phyloP scores from a whole-genome alignment of 805 yeast species.

The Lachancea nothofagi region DNA sequence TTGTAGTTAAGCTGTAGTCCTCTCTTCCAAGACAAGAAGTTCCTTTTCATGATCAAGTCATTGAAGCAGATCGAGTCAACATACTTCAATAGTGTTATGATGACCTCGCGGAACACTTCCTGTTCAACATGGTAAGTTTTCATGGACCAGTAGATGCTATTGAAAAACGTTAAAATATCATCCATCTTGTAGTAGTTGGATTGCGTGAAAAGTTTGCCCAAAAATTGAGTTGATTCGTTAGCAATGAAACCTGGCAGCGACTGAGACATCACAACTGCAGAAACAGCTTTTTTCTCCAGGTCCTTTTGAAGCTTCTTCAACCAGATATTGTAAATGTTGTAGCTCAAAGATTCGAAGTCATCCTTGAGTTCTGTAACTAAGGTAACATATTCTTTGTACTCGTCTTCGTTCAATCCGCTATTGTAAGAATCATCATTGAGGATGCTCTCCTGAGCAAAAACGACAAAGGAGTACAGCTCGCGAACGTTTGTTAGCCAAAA shows the following conservation, averaged over 20 bases:
- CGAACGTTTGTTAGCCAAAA: constrained; percentile 97
- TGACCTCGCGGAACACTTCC: constrained; percentile 76
- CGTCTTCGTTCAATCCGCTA: constrained; percentile 82
- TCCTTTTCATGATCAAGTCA: constrained; percentile 90
- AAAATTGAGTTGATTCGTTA: constrained; percentile 71
- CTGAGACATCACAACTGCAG: constrained; percentile 94
- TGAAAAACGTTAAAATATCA: constrained; percentile 83
- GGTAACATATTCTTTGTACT: constrained; percentile 82
- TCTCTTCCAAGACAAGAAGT: constrained; percentile 94
- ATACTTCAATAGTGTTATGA: constrained; percentile 73
- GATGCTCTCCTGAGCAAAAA: constrained; percentile 90
- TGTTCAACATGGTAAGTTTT: constrained; percentile 82
- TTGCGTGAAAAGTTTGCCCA: constrained; percentile 74
- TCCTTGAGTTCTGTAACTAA: constrained; percentile 87
- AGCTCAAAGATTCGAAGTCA: constrained; percentile 88
- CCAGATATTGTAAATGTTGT: constrained; percentile 94
- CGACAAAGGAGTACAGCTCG: constrained; percentile 89
- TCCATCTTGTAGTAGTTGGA: constrained; percentile 84
- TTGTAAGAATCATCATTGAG: constrained; percentile 74
- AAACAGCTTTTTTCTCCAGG: constrained; percentile 82
- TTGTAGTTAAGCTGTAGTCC: constrained; percentile 95
- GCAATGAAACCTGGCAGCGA: constrained; percentile 94
- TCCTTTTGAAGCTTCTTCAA: constrained; percentile 90
- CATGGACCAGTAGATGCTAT: constrained; percentile 89
- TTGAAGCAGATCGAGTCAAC: constrained; percentile 93